Evolutionary conservation across 345 rosid genomes (phyloP).

Genomic region (Cardamine chenopodiifolia): DNA sequence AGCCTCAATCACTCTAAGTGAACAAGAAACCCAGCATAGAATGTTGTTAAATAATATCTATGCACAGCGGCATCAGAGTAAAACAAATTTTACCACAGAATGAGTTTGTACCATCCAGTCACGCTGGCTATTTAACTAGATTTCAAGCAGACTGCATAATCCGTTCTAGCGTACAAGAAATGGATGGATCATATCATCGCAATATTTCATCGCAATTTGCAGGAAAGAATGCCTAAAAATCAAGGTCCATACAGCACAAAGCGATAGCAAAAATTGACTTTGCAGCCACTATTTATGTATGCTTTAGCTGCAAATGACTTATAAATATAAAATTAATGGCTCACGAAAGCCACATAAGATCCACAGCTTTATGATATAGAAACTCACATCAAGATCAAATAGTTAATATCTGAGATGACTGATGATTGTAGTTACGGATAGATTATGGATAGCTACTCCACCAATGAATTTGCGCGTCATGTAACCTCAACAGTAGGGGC

Average conservation of each 20-base stretch:
- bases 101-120: slow-evolving; percentile 29
- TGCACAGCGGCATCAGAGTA: slow-evolving; percentile 9
- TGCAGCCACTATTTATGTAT: slow-evolving; percentile 2
- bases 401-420: slow-evolving; percentile 32
- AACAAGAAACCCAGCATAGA: not conserved
- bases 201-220: not conserved
- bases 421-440: slow-evolving; percentile 34
- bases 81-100: slow-evolving; percentile 8
- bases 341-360: slow-evolving; percentile 5
- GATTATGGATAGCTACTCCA: slow-evolving; percentile 45
- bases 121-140: slow-evolving; percentile 11
- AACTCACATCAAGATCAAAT: slow-evolving; percentile 19
- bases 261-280: not conserved
- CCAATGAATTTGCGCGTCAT: slow-evolving; percentile 36
- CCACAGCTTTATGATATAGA: not conserved
- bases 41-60: not conserved
- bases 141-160: slow-evolving; percentile 3
- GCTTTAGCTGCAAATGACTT: slow-evolving; percentile 11
- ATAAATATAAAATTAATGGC: not conserved
- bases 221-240: not conserved
- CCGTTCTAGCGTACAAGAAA: not conserved
- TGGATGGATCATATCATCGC: not conserved
- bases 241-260: slow-evolving; percentile 8
- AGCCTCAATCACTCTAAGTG: slow-evolving; percentile 18
- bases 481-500: slow-evolving; percentile 41